phyloP scores from a whole-genome alignment of 1,139 yeast genomes.

The Kodamaea fungicola region DNA sequence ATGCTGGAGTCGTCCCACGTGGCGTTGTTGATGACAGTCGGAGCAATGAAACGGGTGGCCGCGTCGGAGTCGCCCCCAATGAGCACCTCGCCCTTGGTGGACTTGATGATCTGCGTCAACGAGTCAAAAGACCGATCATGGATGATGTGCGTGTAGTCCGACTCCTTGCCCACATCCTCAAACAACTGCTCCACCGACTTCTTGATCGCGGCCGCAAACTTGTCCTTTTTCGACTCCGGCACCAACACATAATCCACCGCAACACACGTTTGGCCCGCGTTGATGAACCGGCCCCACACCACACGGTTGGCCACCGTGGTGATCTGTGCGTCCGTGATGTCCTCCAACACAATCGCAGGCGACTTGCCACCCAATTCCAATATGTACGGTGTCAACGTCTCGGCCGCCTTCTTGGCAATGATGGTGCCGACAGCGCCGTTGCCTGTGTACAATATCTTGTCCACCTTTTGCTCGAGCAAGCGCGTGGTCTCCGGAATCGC shows the following conservation, averaged over 20 bases:
- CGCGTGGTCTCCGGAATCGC: conserved; percentile 66
- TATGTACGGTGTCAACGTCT: conserved; percentile 73
- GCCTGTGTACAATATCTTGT: conserved; percentile 87
- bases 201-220: conserved; percentile 46
- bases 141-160: conserved; percentile 58
- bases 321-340: conserved; percentile 43
- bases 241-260: conserved; percentile 80
- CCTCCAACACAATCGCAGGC: conserved; percentile 67
- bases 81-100: conserved; percentile 57
- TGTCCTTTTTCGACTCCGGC: conserved; percentile 44
- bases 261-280: conserved; percentile 91
- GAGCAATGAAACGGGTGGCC: conserved; percentile 55
- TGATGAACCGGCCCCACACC: conserved; percentile 74
- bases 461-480: conserved; percentile 66
- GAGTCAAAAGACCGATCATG: conserved; percentile 57
- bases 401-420: conserved; percentile 79
- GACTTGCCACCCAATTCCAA: conserved; percentile 94
- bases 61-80: conserved; percentile 53
- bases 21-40: conserved; percentile 67
- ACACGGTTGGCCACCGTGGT: conserved; percentile 61
- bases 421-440: conserved; percentile 72
- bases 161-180: conserved; percentile 32
- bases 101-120: conserved; percentile 41
- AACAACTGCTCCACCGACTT: conserved; percentile 46
- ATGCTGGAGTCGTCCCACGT: conserved; percentile 66